Conservation (phyloP, 2,329 filamentous ascomycete species). For the Rutstroemia sp. region DNA sequence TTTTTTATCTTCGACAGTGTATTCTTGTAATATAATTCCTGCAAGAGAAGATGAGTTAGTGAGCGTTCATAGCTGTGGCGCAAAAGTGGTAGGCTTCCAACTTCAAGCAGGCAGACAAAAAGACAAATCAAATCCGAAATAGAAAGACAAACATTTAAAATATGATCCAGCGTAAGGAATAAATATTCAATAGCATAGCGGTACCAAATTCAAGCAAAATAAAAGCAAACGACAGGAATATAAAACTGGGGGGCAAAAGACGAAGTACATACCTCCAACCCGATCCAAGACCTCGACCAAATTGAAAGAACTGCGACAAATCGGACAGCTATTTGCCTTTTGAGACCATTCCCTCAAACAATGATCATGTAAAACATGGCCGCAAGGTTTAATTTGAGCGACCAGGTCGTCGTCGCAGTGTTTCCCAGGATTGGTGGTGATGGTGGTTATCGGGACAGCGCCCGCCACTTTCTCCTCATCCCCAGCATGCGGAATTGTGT, state of each 20-base stretch:
- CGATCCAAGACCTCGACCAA: constrained; percentile 75
- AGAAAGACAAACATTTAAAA: too few relatives aligned
- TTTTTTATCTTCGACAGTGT: constrained; percentile 70
- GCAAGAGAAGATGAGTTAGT: constrained; percentile 14
- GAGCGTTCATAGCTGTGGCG: not conserved
- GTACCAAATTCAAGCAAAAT: not conserved
- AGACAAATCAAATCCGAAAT: too few relatives aligned
- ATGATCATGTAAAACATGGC: constrained; percentile 85
- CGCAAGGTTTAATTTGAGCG: constrained; percentile 65
- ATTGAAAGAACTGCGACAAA: constrained; percentile 90
- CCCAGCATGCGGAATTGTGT: constrained; percentile 17
- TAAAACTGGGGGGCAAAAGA: not conserved
- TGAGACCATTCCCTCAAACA: constrained; percentile 93
- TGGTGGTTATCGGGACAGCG: constrained; percentile 14
- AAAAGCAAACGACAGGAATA: not conserved
- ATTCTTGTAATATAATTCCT: constrained; percentile 51
- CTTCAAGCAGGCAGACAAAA: too few relatives aligned
- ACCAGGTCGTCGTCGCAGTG: constrained; percentile 30
- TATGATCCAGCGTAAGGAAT: not conserved
- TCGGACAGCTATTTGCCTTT: constrained; percentile 95
- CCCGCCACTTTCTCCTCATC: constrained; percentile 20
- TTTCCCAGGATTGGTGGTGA: constrained; percentile 20
- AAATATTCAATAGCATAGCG: not conserved
- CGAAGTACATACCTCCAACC: constrained; percentile 61
- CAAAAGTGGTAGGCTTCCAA: not conserved